phyloP scores from a whole-genome alignment of 208 protist species.

The Novymonas esmeraldas region DNA sequence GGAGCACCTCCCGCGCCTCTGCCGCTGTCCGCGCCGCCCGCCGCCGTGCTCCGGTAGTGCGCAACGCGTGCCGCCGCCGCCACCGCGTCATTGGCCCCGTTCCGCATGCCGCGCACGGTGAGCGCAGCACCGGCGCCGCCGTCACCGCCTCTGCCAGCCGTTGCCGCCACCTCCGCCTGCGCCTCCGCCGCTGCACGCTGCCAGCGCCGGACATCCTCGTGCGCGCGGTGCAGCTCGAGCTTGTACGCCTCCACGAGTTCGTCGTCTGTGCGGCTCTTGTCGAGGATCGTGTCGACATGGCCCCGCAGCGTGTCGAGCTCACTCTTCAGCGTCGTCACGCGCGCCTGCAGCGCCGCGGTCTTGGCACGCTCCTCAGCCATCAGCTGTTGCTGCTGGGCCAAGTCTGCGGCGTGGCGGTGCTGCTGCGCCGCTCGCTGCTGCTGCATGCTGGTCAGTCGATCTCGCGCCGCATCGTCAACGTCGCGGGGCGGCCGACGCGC shows the following conservation, averaged over 20 bases:
- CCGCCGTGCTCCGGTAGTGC: slow-evolving; percentile 12
- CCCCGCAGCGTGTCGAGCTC: slow-evolving; percentile 63
- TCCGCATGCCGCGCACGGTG: slow-evolving; percentile 8
- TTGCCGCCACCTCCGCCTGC: neutral
- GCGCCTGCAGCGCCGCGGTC: slow-evolving; percentile 52
- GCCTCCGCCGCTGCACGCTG: slow-evolving; percentile 4
- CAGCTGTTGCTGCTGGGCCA: slow-evolving; percentile 24
- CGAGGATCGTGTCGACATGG: slow-evolving; percentile 58
- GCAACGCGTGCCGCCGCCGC: slow-evolving; percentile 4
- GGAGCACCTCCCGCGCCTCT: neutral
- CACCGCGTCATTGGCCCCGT: neutral
- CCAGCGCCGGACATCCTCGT: slow-evolving; percentile 21
- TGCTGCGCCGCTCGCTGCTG: slow-evolving; percentile 42
- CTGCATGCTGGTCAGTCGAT: slow-evolving; percentile 45
- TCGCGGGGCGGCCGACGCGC: slow-evolving; percentile 33
- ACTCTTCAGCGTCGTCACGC: slow-evolving; percentile 54
- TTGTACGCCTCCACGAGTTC: slow-evolving; percentile 72
- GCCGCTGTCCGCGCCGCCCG: neutral
- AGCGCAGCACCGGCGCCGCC: neutral
- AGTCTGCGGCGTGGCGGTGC: slow-evolving; percentile 48
- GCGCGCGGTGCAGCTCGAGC: slow-evolving; percentile 48
- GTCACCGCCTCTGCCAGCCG: neutral
- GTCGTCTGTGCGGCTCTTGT: slow-evolving; percentile 77
- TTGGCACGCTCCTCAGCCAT: slow-evolving; percentile 44
- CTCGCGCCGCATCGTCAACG: slow-evolving; percentile 61